Evolutionary conservation across 805 yeast genomes (phyloP).

Genomic region (Candida nonsorbophila): DNA sequence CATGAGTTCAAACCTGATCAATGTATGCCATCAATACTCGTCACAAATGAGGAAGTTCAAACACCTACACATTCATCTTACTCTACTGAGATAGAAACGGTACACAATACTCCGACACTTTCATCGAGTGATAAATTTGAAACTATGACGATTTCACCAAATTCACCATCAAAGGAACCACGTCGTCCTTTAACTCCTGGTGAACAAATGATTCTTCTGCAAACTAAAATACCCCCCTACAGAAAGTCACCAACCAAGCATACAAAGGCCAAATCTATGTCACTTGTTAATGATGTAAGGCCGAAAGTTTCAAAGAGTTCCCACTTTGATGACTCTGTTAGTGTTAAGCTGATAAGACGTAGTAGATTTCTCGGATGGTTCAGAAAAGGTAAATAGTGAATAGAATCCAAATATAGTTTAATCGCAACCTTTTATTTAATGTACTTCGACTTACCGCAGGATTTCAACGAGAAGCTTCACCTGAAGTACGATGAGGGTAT

Average conservation of each 20-base stretch:
- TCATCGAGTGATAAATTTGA: no score
- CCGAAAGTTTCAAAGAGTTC: constrained; percentile 11
- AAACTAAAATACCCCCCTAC: constrained; percentile 21
- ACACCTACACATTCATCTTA: no score
- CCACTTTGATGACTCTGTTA: constrained; percentile 6
- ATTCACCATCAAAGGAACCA: constrained; percentile 1
- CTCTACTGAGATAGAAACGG: no score
- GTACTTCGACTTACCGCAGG: constrained; percentile 26
- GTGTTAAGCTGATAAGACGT: constrained; percentile 9
- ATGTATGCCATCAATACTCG: constrained; percentile 2
- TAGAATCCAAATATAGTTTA: constrained; percentile 1
- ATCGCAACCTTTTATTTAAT: constrained; percentile 6
- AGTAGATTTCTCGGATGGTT: constrained; percentile 21
- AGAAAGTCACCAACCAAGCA: constrained; percentile 9
- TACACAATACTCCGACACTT: no score
- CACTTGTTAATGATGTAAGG: constrained; percentile 13
- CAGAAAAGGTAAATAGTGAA: constrained; percentile 11
- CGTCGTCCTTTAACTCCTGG: constrained; percentile 15
- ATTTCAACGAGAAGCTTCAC: constrained; percentile 30
- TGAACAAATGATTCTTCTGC: constrained; percentile 17
- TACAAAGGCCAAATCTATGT: constrained; percentile 16
- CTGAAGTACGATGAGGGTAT: constrained; percentile 46
- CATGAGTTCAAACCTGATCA: constrained; percentile 10
- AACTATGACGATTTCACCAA: constrained; percentile 8
- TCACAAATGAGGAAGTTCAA: constrained; percentile 6